These are phyloP conservation scores for Lipomyces orientalis DNA, from an alignment of 805 yeast genomes.

Conservation along the genomic window DNA sequence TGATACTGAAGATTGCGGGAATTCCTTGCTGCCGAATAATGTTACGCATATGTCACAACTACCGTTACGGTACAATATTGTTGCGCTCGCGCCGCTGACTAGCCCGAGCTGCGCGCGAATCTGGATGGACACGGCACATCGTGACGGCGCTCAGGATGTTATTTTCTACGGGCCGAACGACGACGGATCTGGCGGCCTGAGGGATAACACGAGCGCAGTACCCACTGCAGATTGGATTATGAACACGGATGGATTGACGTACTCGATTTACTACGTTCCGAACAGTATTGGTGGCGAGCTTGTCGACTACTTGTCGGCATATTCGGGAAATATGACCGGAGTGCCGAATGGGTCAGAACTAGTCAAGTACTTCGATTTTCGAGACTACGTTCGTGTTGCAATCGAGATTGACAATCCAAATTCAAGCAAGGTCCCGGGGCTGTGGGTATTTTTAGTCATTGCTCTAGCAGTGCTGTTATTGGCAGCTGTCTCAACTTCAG, in stretches of 20 bases:
- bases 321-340: conserved; percentile 36
- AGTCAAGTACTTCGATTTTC: conserved; percentile 22
- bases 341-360: conserved; percentile 30
- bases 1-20: conserved; percentile 18
- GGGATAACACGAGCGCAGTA: background rate
- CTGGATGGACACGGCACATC: conserved; percentile 32
- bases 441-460: conserved; percentile 34
- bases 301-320: conserved; percentile 22
- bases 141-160: conserved; percentile 31
- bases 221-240: conserved; percentile 17
- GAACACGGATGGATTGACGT: conserved; percentile 20
- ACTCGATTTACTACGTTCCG: conserved; percentile 27
- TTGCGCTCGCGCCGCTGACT: conserved; percentile 34
- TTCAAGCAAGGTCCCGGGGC: conserved; percentile 18
- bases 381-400: conserved; percentile 36
- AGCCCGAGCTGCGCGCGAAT: conserved; percentile 20
- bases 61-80: conserved; percentile 30
- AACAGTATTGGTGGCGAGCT: conserved; percentile 14
- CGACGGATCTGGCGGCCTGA: conserved; percentile 2
- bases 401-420: conserved; percentile 22
- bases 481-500: conserved; percentile 9
- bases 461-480: conserved; percentile 27
- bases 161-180: conserved; percentile 23
- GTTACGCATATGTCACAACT: conserved; percentile 24
- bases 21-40: conserved; percentile 16